A percentile compares a stretch with the other conserved stretches of the same genome.
Conservation (phyloP, 345 rosid genomes). For the Combretum micranthum region DNA sequence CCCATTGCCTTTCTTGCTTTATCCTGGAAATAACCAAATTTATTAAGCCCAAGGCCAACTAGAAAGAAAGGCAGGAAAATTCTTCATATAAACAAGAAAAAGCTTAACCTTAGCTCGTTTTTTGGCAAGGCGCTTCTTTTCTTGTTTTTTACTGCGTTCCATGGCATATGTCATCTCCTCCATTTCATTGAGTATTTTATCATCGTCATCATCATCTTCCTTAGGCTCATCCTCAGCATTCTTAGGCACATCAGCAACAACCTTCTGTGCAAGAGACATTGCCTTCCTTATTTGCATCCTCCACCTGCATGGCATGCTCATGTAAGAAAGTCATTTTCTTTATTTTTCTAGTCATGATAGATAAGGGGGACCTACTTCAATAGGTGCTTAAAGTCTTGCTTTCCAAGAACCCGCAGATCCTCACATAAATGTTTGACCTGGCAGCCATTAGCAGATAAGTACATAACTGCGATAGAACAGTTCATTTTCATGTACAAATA, state of each 20-base stretch:
- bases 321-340: background rate
- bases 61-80: background rate
- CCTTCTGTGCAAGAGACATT: slow-evolving; percentile 57
- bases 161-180: slow-evolving; percentile 71
- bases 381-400: slow-evolving; percentile 88
- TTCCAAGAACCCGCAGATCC: slow-evolving; percentile 83
- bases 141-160: slow-evolving; percentile 76
- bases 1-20: slow-evolving; percentile 74
- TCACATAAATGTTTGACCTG: slow-evolving; percentile 84
- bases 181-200: slow-evolving; percentile 84
- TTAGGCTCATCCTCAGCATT: slow-evolving; percentile 28
- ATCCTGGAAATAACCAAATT: slow-evolving; percentile 36
- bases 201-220: slow-evolving; percentile 64
- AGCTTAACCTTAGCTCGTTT: slow-evolving; percentile 68
- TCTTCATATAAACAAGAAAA: background rate
- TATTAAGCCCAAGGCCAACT: background rate
- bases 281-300: slow-evolving; percentile 77
- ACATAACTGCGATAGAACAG: background rate
- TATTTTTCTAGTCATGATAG: background rate
- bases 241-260: slow-evolving; percentile 24
- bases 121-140: slow-evolving; percentile 65
- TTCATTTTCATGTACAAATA: background rate
- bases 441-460: slow-evolving; percentile 7
- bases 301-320: slow-evolving; percentile 45
- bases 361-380: slow-evolving; percentile 54